phyloP scores from a whole-genome alignment of 2,329 filamentous ascomycete species.

The Paraconiothyrium sp. region DNA sequence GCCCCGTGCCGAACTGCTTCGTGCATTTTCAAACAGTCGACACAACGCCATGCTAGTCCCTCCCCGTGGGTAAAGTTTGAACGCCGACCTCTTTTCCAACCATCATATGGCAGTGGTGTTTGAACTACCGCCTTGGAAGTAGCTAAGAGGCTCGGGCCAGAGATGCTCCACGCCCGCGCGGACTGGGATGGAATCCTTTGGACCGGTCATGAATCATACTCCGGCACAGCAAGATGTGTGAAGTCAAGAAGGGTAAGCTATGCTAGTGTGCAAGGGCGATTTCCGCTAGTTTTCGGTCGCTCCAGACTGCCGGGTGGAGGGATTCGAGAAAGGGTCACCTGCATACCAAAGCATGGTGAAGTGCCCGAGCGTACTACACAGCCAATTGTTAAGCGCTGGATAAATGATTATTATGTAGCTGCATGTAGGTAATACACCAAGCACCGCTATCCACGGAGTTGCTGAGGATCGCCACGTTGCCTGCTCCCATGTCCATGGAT shows the following conservation, averaged over 20 bases:
- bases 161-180: slow-evolving; percentile 1
- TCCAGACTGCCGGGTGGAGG: slow-evolving; percentile 9
- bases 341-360: slow-evolving; percentile 4
- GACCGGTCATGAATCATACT: not conserved
- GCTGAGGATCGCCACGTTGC: not conserved
- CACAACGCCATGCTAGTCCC: not conserved
- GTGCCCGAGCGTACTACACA: not conserved
- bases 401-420: not conserved
- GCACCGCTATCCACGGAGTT: not conserved
- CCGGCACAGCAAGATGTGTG: not conserved
- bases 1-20: slow-evolving; percentile 9
- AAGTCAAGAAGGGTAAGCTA: not conserved
- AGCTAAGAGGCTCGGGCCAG: not conserved
- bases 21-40: not conserved
- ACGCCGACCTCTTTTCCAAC: not conserved
- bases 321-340: not conserved
- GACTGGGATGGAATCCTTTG: slow-evolving; percentile 7
- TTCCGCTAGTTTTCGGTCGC: not conserved
- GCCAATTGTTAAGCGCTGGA: not conserved
- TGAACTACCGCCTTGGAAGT: not conserved
- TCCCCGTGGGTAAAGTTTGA: slow-evolving; percentile 10
- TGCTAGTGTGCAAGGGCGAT: not conserved
- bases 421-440: not conserved
- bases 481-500: not conserved
- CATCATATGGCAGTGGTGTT: not conserved